Evolutionary conservation across 148 eudicot genomes (phyloP).

Genomic region (Rhododendron vialii): DNA sequence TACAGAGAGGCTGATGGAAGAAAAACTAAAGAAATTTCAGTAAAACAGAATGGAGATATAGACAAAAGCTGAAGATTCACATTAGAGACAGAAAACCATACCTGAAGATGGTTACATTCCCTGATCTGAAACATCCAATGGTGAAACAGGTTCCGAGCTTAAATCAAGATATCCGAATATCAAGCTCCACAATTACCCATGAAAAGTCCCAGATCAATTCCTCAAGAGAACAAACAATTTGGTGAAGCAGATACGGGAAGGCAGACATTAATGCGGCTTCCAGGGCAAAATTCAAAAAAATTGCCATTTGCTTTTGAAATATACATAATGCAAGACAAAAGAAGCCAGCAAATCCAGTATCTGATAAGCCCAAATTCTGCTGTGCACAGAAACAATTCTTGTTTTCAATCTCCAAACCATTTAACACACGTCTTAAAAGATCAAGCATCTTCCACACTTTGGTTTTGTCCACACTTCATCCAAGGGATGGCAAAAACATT

Average conservation of each 20-base stretch:
- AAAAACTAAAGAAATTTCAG: neutral
- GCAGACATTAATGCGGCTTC: neutral
- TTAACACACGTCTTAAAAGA: neutral
- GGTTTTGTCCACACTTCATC: neutral
- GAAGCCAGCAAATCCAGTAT: conserved; percentile 1
- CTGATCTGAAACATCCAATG: conserved; percentile 3
- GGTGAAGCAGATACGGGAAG: conserved; percentile 4
- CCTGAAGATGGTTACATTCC: conserved; percentile 14
- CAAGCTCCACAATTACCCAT: conserved; percentile 4
- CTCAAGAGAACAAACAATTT: neutral
- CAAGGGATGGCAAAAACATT: neutral
- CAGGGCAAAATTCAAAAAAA: neutral
- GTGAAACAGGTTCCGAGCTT: neutral
- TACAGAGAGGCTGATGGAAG: neutral
- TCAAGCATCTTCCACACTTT: conserved; percentile 1
- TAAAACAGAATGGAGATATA: neutral
- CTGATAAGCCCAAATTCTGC: neutral
- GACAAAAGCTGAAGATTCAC: neutral
- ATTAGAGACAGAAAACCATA: neutral
- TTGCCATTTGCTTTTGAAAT: neutral
- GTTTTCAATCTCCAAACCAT: neutral
- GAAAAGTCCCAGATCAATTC: neutral
- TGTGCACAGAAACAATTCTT: neutral
- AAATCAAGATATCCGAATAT: neutral
- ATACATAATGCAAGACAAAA: neutral